Conservation (phyloP, 441 rosid genomes). For the Monsonia emarginata region DNA sequence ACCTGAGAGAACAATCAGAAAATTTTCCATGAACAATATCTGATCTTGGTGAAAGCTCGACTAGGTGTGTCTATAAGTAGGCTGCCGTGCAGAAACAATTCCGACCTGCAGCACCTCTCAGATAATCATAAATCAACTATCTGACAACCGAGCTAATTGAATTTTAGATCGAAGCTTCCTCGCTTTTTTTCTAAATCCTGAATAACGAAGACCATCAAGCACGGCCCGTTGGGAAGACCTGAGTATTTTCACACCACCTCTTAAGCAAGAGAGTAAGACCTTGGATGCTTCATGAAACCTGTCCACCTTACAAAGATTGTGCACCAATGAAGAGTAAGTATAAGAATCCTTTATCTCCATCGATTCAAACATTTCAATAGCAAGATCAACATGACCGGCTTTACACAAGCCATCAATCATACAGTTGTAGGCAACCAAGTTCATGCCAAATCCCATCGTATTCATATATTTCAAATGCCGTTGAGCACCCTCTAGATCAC, state of each 20-base stretch:
- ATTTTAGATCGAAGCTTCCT: slow-evolving; percentile 18
- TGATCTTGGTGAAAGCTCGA: neutral
- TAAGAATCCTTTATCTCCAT: slow-evolving; percentile 22
- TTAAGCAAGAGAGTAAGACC: slow-evolving; percentile 18
- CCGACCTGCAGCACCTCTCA: neutral
- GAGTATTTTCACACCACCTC: slow-evolving; percentile 18
- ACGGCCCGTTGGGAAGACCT: slow-evolving; percentile 21
- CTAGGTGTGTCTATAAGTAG: neutral
- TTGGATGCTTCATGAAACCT: slow-evolving; percentile 18
- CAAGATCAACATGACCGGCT: slow-evolving; percentile 20
- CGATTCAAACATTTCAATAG: slow-evolving; percentile 14
- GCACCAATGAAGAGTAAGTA: slow-evolving; percentile 20
- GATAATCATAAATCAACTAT: neutral
- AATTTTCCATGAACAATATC: neutral
- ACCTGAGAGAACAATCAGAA: neutral
- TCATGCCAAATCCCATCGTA: slow-evolving; percentile 11
- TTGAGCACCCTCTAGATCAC: slow-evolving; percentile 18
- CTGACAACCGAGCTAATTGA: slow-evolving; percentile 16
- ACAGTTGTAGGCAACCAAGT: slow-evolving; percentile 17
- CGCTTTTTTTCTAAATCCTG: slow-evolving; percentile 14
- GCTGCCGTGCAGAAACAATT: neutral
- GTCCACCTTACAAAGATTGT: slow-evolving; percentile 20
- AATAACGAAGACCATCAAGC: slow-evolving; percentile 19
- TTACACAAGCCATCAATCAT: slow-evolving; percentile 20
- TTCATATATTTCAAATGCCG: slow-evolving; percentile 16